These are phyloP conservation scores for Plasmodium vinckei DNA, from an alignment of 169 alveolate species.

Conservation along the genomic window DNA sequence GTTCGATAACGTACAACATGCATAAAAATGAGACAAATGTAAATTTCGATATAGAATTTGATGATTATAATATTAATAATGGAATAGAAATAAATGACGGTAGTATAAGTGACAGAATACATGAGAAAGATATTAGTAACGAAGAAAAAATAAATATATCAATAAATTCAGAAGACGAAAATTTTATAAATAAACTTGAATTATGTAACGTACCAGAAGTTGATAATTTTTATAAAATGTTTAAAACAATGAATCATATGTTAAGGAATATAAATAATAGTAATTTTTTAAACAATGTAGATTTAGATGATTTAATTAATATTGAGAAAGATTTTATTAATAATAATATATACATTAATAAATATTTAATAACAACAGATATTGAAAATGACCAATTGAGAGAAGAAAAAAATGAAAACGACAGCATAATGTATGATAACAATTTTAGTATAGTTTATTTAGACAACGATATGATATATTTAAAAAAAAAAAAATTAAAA, in stretches of 20 bases:
- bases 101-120: not conserved
- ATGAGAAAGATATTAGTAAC: not conserved
- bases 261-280: constrained; percentile 29
- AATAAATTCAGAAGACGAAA: not conserved
- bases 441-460: constrained; percentile 57
- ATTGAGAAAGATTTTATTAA: constrained; percentile 61
- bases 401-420: not conserved
- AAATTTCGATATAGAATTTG: too few species aligned
- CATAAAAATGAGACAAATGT: too few species aligned
- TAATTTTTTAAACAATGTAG: constrained; percentile 29
- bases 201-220: not conserved
- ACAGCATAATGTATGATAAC: constrained; percentile 37
- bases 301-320: constrained; percentile 21
- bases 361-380: constrained; percentile 22
- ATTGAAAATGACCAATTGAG: constrained; percentile 4
- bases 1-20: not conserved
- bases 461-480: constrained; percentile 54
- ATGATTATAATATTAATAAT: not conserved
- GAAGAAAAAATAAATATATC: not conserved
- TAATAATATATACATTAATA: constrained; percentile 44
- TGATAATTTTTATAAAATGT: constrained; percentile 18
- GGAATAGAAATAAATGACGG: not conserved
- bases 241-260: constrained; percentile 40
- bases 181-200: not conserved
- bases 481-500: constrained; percentile 47